Evolutionary conservation across 176 grass and related monocot genomes (phyloP), one percentile per base, ranked within the genome.

Genomic region (Triticum monococcum): DNA sequence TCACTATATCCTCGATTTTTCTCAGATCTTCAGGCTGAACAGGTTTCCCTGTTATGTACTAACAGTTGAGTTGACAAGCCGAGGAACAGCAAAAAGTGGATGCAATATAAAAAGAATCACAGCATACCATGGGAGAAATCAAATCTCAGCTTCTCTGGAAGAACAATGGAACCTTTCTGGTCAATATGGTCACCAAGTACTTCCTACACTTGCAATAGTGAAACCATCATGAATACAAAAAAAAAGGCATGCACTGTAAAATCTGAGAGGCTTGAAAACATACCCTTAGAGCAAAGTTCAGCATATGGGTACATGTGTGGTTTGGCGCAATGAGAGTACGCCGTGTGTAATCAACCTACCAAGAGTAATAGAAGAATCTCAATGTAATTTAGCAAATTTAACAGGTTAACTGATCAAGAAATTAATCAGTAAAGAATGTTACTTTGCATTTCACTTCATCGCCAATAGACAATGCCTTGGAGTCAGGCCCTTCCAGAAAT

Each of bases 91-190:
- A 54, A 28, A 12, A 28, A 50, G 33, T 60, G 2, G 66, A 79
- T 32, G 24, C 17, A 82, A 79, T 89, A 89, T 31, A 18, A 56
- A 31, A 45, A 26, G 70, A 85, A 56, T 31, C 26, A 81, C 50
- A 13, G 41, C 64, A 80, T 95, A 98, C 93, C 96, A 88, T 98
- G 96, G 33, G 91, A 98, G 79, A 98, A 98, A 92, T 98, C 96
- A 91, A 92, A 98, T 86, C 91, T 87, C 72, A 98, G 84, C 75
- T 98, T 98, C 72, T 98, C 93, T 18, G 96, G 96, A 76, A 96
- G 93, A 88, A 98, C 96, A 80, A 94, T 98, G 52, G 96, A 98
- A 83, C 96, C 96, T 88, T 96, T 98, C 83, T 98, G 93, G 86
- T 94, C 91, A 88, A 98, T 81, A 92, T 96, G 93, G 86, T 91